Percentiles rank a stretch among this genome's conserved stretches.
Conservation (phyloP, 257 asterid species). For the Fraxinus quadrangulata region DNA sequence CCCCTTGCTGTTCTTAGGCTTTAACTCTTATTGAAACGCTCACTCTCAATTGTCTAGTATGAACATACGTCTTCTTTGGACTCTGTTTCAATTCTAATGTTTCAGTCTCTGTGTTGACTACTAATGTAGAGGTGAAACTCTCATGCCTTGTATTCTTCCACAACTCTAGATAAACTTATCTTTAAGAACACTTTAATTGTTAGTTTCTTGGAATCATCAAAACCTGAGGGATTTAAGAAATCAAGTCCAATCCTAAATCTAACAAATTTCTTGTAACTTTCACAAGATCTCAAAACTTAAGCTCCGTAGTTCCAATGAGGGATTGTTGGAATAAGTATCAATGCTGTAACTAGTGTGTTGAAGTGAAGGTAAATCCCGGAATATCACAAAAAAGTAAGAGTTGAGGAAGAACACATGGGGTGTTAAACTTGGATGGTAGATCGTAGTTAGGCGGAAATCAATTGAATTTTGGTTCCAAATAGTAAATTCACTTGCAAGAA, state of each 20-base stretch:
- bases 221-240: background rate
- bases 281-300: background rate
- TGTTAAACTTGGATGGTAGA: background rate
- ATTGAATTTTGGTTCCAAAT: slow-evolving; percentile 9
- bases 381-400: background rate
- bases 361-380: background rate
- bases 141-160: background rate
- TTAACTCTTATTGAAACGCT: background rate
- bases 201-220: background rate
- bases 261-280: background rate
- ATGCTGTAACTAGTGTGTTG: background rate
- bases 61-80: background rate
- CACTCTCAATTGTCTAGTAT: background rate
- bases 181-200: background rate
- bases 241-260: background rate
- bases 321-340: background rate
- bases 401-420: slow-evolving; percentile 9
- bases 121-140: background rate
- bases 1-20: background rate
- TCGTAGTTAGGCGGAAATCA: background rate
- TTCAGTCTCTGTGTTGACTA: background rate
- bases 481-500: background rate
- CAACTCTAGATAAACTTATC: background rate
- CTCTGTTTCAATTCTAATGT: background rate
- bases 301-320: background rate